These are phyloP conservation scores for Exophiala viscosa DNA, from an alignment of 2,329 filamentous ascomycete genomes.

Conservation along the genomic window DNA sequence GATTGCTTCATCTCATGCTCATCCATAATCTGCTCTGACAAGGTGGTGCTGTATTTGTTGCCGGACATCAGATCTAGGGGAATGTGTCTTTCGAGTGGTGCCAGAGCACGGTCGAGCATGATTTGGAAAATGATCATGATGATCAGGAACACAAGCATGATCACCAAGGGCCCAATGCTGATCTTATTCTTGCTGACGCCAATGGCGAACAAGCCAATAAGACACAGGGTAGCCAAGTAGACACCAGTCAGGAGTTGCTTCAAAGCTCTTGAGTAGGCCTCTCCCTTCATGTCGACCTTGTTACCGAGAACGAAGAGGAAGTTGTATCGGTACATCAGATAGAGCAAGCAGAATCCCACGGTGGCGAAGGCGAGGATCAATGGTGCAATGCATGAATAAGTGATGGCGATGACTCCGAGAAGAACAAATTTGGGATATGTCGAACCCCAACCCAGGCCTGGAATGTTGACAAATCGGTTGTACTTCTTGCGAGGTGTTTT, in stretches of 20 bases:
- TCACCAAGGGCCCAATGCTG: conserved; percentile 62
- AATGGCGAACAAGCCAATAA: conserved; percentile 79
- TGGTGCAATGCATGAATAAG: conserved; percentile 83
- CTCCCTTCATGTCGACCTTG: conserved; percentile 77
- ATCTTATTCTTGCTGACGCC: conserved; percentile 38
- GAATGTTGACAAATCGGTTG: conserved; percentile 67
- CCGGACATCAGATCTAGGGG: conserved; percentile 57
- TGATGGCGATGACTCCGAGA: conserved; percentile 80
- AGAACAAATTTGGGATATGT: conserved; percentile 79
- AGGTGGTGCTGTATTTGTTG: conserved; percentile 20
- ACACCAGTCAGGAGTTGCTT: conserved; percentile 80
- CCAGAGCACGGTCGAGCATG: conserved; percentile 44
- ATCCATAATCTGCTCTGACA: conserved; percentile 18
- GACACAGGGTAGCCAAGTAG: conserved; percentile 77
- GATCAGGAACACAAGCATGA: conserved; percentile 72
- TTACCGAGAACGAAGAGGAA: conserved; percentile 80
- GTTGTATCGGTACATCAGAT: conserved; percentile 86
- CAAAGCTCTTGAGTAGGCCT: conserved; percentile 80
- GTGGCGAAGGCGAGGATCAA: conserved; percentile 78
- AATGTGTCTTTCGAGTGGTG: conserved; percentile 58
- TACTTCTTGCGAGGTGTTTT: conserved; percentile 73
- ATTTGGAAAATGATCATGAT: conserved; percentile 73
- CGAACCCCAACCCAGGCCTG: conserved; percentile 78
- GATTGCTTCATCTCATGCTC: conserved; percentile 20
- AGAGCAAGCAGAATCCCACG: conserved; percentile 73